Evolutionary conservation across 345 rosid genomes (phyloP).

Genomic region (Hibiscus tridactylites): DNA sequence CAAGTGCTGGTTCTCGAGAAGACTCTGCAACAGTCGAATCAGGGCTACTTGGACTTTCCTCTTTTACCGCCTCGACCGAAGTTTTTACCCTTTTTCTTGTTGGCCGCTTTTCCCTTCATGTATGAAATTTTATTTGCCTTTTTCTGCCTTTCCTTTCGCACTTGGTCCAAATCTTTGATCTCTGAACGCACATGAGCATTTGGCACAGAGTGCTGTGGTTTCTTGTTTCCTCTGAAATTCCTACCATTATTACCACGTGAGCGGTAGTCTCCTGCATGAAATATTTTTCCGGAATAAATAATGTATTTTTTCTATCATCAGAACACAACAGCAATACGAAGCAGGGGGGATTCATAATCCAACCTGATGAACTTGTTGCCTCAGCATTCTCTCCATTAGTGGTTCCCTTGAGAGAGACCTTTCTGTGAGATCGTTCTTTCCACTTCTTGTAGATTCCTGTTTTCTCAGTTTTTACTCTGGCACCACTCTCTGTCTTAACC

Average conservation of each 20-base stretch:
- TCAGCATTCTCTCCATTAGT: slow-evolving; percentile 36
- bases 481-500: slow-evolving; percentile 93
- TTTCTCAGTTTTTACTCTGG: slow-evolving; percentile 55
- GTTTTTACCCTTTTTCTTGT: slow-evolving; percentile 33
- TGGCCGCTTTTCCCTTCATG: slow-evolving; percentile 47
- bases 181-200: slow-evolving; percentile 81
- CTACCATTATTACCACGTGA: slow-evolving; percentile 25
- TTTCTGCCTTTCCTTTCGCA: slow-evolving; percentile 78
- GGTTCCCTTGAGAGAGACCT: slow-evolving; percentile 42
- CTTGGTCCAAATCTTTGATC: slow-evolving; percentile 77
- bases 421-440: slow-evolving; percentile 65
- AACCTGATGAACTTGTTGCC: slow-evolving; percentile 44
- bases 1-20: neutral
- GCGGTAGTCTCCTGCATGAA: slow-evolving; percentile 28
- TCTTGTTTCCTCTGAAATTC: slow-evolving; percentile 41
- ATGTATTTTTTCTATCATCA: neutral
- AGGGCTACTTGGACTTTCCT: slow-evolving; percentile 28
- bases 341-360: neutral
- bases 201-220: slow-evolving; percentile 39
- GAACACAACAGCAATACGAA: neutral
- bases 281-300: neutral
- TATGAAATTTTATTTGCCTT: slow-evolving; percentile 52
- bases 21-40: neutral
- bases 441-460: slow-evolving; percentile 93
- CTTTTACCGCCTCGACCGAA: slow-evolving; percentile 27